Percentiles rank a stretch among this genome's conserved stretches.
phyloP scores from a whole-genome alignment of 2,329 filamentous ascomycete species.

The Aspergillus eucalypticola region DNA sequence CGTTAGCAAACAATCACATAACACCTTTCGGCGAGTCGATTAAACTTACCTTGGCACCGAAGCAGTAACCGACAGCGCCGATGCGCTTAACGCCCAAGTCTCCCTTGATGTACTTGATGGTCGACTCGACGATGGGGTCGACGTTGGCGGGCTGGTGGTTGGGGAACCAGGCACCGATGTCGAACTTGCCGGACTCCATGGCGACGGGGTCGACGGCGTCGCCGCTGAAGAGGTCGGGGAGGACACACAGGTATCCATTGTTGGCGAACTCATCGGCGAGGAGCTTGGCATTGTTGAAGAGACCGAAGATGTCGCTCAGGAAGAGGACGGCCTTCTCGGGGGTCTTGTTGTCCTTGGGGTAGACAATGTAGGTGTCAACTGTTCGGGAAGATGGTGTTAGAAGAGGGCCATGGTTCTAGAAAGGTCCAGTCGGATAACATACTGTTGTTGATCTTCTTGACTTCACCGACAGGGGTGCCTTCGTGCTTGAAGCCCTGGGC shows the following conservation, averaged over 20 bases:
- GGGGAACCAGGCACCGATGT: constrained; percentile 53
- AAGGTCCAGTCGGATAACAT: constrained; percentile 18
- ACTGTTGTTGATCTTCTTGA: constrained; percentile 51
- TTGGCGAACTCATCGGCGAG: constrained; percentile 74
- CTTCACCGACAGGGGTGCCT: constrained; percentile 50
- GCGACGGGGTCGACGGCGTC: constrained; percentile 60
- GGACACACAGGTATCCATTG: constrained; percentile 68
- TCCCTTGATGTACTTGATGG: constrained; percentile 58
- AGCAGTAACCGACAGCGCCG: constrained; percentile 71
- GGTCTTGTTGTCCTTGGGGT: constrained; percentile 53
- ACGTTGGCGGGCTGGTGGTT: constrained; percentile 52
- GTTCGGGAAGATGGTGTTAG: neutral
- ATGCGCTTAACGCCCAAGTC: constrained; percentile 60
- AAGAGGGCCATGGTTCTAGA: neutral
- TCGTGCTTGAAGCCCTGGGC: constrained; percentile 54
- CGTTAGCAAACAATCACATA: constrained; percentile 5
- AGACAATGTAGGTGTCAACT: constrained; percentile 59
- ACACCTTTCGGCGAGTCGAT: neutral
- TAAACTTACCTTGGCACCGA: constrained; percentile 65
- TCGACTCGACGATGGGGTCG: constrained; percentile 55
- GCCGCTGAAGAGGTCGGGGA: constrained; percentile 71
- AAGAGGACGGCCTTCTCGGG: constrained; percentile 58
- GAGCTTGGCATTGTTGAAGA: constrained; percentile 61
- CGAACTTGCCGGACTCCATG: constrained; percentile 47
- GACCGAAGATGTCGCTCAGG: constrained; percentile 60